Evolutionary conservation across 768 basidiomycete genomes (phyloP), one percentile per base, ranked within the genome.

Genomic region (Pulveroboletus ravenelii): DNA sequence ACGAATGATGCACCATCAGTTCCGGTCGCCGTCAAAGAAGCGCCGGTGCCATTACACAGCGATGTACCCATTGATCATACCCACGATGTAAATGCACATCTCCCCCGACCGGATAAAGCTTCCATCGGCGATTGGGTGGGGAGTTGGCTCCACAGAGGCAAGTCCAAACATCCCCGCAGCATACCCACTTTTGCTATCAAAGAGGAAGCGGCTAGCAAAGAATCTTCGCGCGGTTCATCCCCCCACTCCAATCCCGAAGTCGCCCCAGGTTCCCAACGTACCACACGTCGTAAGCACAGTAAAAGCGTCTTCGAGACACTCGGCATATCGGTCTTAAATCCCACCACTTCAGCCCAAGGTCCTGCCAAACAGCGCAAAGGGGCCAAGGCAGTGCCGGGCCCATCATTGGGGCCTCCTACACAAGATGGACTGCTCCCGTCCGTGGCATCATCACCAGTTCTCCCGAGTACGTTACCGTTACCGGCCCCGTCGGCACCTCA

Each of bases 71-170:
- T 14, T 20, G 52, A 53, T 17, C 45, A 53, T 50, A 41, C 49
- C 40, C 54, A 54, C 41, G 50, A 56, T 44, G 32, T 29, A 45
- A 55, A 55, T 35, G 7, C 25, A 13, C 58, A 49, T 30, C 51
- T 41, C 14, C 41, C 58, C 23, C 70, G 63, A 45, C 60, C 60
- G 3, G 75, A 78, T 18, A 67, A 58, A 47, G 59, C 69, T 9
- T 65, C 64, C 3, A 58, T 87, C 41, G 81, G 84, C 17, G 83
- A 85, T 42, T 90, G 88, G 88, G 80, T 89, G 76, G 86, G 87
- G 0, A 81, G 78, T 0, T 87, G 80, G 82, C 84, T 86, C 76
- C 73, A 70, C 15, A 83, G 82, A 62, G 74, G 78, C 31, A 78
- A 68, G 55, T 41, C 62, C 32, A 72, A 64, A 50, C 53, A 55